These are phyloP conservation scores for Trichoderma virens DNA, from an alignment of 495 filamentous ascomycete genomes.

Conservation along the genomic window DNA sequence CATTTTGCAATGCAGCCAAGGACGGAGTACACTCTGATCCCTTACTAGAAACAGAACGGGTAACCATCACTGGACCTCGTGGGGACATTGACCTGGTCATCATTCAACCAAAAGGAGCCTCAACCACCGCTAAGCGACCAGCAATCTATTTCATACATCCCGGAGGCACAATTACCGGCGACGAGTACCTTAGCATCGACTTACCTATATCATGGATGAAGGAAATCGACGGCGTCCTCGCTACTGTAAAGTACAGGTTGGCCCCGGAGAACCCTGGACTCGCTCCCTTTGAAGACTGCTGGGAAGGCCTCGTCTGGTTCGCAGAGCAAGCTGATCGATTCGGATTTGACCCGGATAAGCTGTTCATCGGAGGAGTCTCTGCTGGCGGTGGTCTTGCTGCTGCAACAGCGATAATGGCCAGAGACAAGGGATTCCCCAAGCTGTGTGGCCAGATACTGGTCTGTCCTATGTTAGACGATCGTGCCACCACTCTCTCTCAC, in stretches of 20 bases:
- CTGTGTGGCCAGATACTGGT: slow-evolving; percentile 25
- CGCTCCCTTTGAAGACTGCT: slow-evolving; percentile 32
- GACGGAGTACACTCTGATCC: not conserved
- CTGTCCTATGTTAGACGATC: slow-evolving; percentile 39
- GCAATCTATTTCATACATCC: slow-evolving; percentile 32
- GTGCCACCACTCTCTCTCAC: slow-evolving; percentile 18
- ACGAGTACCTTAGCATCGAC: slow-evolving; percentile 15
- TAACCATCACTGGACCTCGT: not conserved
- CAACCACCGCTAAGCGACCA: slow-evolving; percentile 6
- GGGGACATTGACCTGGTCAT: not conserved
- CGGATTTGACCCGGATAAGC: slow-evolving; percentile 27
- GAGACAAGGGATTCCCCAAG: slow-evolving; percentile 24
- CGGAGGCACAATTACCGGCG: slow-evolving; percentile 31
- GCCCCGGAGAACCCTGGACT: slow-evolving; percentile 42
- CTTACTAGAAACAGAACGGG: not conserved
- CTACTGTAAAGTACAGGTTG: slow-evolving; percentile 34
- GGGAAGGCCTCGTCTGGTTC: slow-evolving; percentile 26
- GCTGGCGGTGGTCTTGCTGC: slow-evolving; percentile 35
- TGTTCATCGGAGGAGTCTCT: slow-evolving; percentile 30
- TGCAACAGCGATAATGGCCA: slow-evolving; percentile 24
- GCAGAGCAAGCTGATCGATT: slow-evolving; percentile 18
- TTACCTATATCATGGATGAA: slow-evolving; percentile 6
- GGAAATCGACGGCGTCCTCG: slow-evolving; percentile 16
- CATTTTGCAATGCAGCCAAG: not conserved
- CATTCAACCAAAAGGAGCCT: not conserved